A percentile compares a stretch with the other conserved stretches of the same genome.
Conservation (phyloP, 306 rosid genomes). For the Sicyos edulis region DNA sequence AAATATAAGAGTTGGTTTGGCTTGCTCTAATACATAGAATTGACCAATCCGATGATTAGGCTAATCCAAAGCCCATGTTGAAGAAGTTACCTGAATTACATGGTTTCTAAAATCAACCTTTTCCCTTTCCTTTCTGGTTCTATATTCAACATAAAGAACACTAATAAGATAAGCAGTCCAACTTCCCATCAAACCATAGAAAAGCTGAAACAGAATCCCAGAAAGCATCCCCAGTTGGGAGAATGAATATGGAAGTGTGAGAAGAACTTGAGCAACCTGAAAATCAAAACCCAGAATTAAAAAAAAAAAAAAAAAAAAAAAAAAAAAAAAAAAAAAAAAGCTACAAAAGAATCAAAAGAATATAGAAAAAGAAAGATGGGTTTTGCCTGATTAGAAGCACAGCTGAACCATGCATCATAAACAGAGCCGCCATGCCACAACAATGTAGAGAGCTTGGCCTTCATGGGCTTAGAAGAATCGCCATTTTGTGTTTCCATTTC, state of each 20-base stretch:
- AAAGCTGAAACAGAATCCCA: conserved; percentile 86
- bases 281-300: conserved; percentile 12
- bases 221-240: conserved; percentile 93
- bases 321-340: conserved; percentile 24
- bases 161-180: conserved; percentile 98
- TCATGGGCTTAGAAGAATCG: conserved; percentile 38
- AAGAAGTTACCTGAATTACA: conserved; percentile 65
- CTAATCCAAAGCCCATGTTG: background rate
- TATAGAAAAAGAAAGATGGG: background rate
- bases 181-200: conserved; percentile 93
- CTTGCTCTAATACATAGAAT: too few species aligned
- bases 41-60: too few species aligned
- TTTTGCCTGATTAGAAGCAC: conserved; percentile 88
- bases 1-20: too few species aligned
- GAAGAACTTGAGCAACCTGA: conserved; percentile 96
- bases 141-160: conserved; percentile 82
- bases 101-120: conserved; percentile 93
- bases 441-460: conserved; percentile 48
- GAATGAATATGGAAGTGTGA: conserved; percentile 92
- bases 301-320: conserved; percentile 18
- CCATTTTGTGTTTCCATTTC: conserved; percentile 88
- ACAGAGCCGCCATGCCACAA: conserved; percentile 99
- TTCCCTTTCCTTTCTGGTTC: conserved; percentile 96
- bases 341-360: background rate
- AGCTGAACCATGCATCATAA: conserved; percentile 97